Percentiles rank a stretch among this genome's conserved stretches.
Conservation (phyloP, 805 yeast genomes). For the Peterozyma xylosa region DNA sequence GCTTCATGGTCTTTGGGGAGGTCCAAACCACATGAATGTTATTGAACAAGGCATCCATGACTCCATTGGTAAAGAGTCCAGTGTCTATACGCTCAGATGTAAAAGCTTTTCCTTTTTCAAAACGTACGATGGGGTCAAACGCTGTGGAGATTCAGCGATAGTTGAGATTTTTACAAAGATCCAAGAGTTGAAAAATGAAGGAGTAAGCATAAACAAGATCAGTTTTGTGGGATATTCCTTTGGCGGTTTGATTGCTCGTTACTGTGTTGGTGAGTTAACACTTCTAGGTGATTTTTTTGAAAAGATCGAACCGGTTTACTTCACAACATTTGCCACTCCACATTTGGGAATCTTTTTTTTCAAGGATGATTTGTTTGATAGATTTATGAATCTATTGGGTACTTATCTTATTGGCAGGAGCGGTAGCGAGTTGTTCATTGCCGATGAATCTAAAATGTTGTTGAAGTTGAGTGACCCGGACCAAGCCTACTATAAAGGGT, state of each 20-base stretch:
- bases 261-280: conserved; percentile 52
- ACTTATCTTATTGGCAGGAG: conserved; percentile 52
- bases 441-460: conserved; percentile 36
- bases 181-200: conserved; percentile 21
- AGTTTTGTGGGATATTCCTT: conserved; percentile 83
- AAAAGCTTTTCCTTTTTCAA: conserved; percentile 59
- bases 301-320: conserved; percentile 50
- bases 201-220: conserved; percentile 36
- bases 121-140: conserved; percentile 80
- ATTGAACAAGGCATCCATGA: conserved; percentile 34
- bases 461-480: conserved; percentile 45
- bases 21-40: conserved; percentile 47
- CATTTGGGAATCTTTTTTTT: conserved; percentile 59
- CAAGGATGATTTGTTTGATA: conserved; percentile 22
- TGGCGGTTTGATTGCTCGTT: conserved; percentile 81
- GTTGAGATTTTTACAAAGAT: conserved; percentile 50
- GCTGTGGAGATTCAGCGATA: conserved; percentile 63
- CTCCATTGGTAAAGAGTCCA: conserved; percentile 28
- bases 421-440: conserved; percentile 68
- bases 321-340: conserved; percentile 72
- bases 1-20: conserved; percentile 78
- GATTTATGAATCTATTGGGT: conserved; percentile 43
- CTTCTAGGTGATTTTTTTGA: conserved; percentile 40
- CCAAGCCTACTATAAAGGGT: conserved; percentile 44
- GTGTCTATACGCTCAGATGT: conserved; percentile 39